These are phyloP conservation scores for Candida tetrigidarum DNA, from an alignment of 1,139 yeast genomes.

Conservation along the genomic window DNA sequence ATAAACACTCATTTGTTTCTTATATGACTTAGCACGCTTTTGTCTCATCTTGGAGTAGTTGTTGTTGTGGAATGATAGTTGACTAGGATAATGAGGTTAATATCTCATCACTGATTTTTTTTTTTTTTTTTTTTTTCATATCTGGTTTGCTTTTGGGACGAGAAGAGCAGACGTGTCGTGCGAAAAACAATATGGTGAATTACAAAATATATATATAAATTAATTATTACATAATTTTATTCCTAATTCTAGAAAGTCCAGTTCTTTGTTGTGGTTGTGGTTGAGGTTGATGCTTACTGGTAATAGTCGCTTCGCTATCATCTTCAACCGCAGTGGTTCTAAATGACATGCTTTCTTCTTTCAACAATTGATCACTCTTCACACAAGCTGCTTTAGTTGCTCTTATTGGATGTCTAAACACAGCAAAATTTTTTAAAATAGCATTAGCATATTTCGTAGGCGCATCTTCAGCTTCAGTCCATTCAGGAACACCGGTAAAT, in stretches of 20 bases:
- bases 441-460: constrained; percentile 52
- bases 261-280: too few species aligned
- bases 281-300: too few species aligned
- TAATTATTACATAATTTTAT: constrained; percentile 10
- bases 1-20: constrained; percentile 88
- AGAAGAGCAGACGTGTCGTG: too few species aligned
- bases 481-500: constrained; percentile 56
- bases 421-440: constrained; percentile 51
- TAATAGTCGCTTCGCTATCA: constrained; percentile 10
- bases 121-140: constrained; percentile 8
- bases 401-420: constrained; percentile 32
- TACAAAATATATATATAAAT: neutral
- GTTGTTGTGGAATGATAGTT: neutral
- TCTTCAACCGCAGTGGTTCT: constrained; percentile 26
- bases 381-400: constrained; percentile 23
- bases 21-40: constrained; percentile 91
- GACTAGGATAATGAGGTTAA: too few species aligned
- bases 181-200: neutral
- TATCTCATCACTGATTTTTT: neutral
- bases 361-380: constrained; percentile 48
- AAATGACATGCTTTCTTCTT: constrained; percentile 59
- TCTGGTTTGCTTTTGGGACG: too few species aligned
- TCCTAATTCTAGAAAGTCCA: constrained; percentile 10
- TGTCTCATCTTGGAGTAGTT: constrained; percentile 68
- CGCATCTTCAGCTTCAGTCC: constrained; percentile 58